phyloP scores from a whole-genome alignment of 1,284 basidiomycete genomes.

The Cryptococcus hybrid region DNA sequence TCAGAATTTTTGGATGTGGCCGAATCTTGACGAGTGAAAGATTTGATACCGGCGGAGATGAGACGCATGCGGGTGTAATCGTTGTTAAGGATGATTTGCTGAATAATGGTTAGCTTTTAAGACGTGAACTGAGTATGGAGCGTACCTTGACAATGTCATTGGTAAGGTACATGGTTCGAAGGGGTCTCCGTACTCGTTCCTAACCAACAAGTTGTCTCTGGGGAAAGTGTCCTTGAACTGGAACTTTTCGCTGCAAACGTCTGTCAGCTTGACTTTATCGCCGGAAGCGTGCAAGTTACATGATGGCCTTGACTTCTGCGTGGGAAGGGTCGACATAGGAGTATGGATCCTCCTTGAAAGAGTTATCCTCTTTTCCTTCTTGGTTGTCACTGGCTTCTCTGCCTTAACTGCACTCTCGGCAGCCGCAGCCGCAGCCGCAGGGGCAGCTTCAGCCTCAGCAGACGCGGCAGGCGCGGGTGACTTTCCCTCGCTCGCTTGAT shows the following conservation, averaged over 20 bases:
- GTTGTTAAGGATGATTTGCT: constrained; percentile 71
- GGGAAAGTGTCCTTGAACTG: constrained; percentile 65
- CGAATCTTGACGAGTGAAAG: constrained; percentile 59
- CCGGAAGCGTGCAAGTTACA: constrained; percentile 19
- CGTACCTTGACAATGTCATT: constrained; percentile 72
- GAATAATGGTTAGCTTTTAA: neutral
- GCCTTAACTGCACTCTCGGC: neutral
- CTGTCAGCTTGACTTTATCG: neutral
- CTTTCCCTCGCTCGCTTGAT: constrained; percentile 36
- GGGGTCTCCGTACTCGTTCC: constrained; percentile 75
- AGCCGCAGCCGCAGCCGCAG: neutral
- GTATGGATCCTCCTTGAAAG: constrained; percentile 88
- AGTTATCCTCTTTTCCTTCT: constrained; percentile 52
- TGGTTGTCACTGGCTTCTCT: constrained; percentile 17
- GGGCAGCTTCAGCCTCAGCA: constrained; percentile 4
- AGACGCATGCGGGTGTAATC: constrained; percentile 83
- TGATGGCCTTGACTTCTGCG: constrained; percentile 59
- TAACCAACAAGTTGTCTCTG: constrained; percentile 69
- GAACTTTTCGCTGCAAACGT: constrained; percentile 62
- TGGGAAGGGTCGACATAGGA: constrained; percentile 72
- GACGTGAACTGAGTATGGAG: neutral
- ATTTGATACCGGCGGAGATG: constrained; percentile 86
- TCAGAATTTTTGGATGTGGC: constrained; percentile 43
- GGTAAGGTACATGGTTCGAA: constrained; percentile 84
- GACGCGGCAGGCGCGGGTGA: constrained; percentile 8